Base-by-base conservation (phyloP, 1,284 basidiomycete species). In the Moniliophthora roreri region DNA sequence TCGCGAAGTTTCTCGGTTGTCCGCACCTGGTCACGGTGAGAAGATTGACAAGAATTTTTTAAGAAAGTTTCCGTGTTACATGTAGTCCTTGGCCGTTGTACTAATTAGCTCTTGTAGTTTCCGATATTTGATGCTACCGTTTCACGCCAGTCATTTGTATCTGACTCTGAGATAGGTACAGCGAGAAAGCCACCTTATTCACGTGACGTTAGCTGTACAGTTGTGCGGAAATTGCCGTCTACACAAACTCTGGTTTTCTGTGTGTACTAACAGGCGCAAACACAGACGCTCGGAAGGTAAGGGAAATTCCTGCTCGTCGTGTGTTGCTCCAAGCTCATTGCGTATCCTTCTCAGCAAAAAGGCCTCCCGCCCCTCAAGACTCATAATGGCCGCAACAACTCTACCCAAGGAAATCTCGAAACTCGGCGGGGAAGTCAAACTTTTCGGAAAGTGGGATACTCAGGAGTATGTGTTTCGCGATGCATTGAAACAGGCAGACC, bases 371-470 rank as follows among this genome's bases (percentile, higher is more conserved):
- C 58, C 66, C 65, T 69, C 69, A 71, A 75, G 68, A 69, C 60
- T 49, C 56, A 55, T 51, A 72, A 88, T 87, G 85, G 77, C 82
- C 60, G 65, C 79, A 53, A 81, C 81, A 63, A 84, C 91, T 57
- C 86, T 95, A 59, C 93, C 93, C 53, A 86, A 78, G 74, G 91
- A 94, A 58, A 83, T 95, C 66, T 89, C 89, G 60, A 91, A 80
- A 76, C 81, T 94, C 67, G 90, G 89, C 64, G 78, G 80, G 70
- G 92, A 94, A 70, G 84, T 98, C 70, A 95, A 95, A 79, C 86
- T 98, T 60, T 98, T 98, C 71, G 93, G 93, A 70, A 93, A 93
- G 80, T 98, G 95, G 95, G 94, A 96, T 58, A 88, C 93, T 60
- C 87, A 93, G 71, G 94, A 95, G 93, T 96, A 80, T 78, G 93